phyloP scores from a whole-genome alignment of 345 rosid species.

The Eutrema yunnanense region DNA sequence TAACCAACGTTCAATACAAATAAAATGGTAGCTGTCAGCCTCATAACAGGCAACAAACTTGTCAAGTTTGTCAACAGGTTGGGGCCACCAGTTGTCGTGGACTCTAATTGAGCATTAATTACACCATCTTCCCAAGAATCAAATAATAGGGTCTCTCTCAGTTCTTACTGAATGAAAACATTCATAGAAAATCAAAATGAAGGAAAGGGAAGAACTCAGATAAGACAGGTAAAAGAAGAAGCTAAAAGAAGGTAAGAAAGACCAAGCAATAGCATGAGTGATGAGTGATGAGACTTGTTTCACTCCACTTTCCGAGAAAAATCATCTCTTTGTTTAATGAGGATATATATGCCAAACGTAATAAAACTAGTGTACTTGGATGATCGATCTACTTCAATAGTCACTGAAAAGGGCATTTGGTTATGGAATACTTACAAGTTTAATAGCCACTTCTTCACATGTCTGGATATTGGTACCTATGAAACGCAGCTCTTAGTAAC shows the following conservation, averaged over 20 bases:
- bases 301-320: background rate
- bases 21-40: constrained; percentile 24
- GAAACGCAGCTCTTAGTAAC: background rate
- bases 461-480: constrained; percentile 87
- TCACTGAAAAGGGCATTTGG: background rate
- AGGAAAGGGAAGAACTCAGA: background rate
- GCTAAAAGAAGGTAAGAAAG: constrained; percentile 7
- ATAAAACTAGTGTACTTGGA: background rate
- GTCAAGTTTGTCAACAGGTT: constrained; percentile 4
- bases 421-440: constrained; percentile 64
- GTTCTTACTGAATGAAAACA: background rate
- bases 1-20: constrained; percentile 7
- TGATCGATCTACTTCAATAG: constrained; percentile 5
- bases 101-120: constrained; percentile 16
- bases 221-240: background rate
- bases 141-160: constrained; percentile 16
- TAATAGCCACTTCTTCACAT: constrained; percentile 95
- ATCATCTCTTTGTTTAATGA: background rate
- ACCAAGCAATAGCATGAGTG: background rate
- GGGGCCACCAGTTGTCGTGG: constrained; percentile 33
- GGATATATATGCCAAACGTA: constrained; percentile 6
- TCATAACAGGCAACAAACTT: constrained; percentile 18
- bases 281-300: background rate
- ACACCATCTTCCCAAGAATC: constrained; percentile 6
- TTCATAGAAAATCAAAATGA: background rate